Evolutionary conservation across 1,284 basidiomycete genomes (phyloP), one percentile per base, ranked within the genome.

Genomic region (Sporisorium sorghi): DNA sequence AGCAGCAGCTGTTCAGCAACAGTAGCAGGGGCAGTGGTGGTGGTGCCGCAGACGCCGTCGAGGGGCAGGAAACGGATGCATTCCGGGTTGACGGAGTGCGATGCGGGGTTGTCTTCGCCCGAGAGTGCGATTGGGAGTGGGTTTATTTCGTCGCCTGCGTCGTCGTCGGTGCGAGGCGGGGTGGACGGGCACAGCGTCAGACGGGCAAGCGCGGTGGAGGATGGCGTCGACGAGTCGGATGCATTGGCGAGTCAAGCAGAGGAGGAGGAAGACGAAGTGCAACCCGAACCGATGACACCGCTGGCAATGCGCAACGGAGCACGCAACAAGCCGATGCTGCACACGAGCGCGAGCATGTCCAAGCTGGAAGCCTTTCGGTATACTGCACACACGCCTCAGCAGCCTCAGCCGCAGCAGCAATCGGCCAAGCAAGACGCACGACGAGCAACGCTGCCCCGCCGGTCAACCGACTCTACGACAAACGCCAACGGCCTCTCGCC

Each of bases 341-440:
- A 56, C 9, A 71, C 57, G 9, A 64, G 61, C 7, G 68, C 69
- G 8, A 73, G 71, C 52, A 58, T 64, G 60, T 60, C 66, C 24
- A 69, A 65, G 58, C 49, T 74, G 12, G 72, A 74, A 24, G 72
- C 72, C 28, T 74, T 74, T 19, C 47, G 70, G 7, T 72, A 66
- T 21, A 15, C 9, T 35, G 32, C 42, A 2, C 17, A 30, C 7
- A 60, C 65, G 19, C 65, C 65, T 14, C 52, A 51, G 23, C 47
- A 30, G 28, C 28, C 5, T 5, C 28, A 30, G 28, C 9, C 28
- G 5, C 5, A 50, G 26, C 43, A 55, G 47, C 39, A 54, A 6
- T 28, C 24, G 4, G 15, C 5, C 17, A 46, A 44, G 24, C 12
- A 30, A 17, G 53, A 40, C 9, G 19, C n/a, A 10, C 19, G 28